phyloP scores from a whole-genome alignment of 169 alveolate genomes.

The Plasmodium knowlesi region DNA sequence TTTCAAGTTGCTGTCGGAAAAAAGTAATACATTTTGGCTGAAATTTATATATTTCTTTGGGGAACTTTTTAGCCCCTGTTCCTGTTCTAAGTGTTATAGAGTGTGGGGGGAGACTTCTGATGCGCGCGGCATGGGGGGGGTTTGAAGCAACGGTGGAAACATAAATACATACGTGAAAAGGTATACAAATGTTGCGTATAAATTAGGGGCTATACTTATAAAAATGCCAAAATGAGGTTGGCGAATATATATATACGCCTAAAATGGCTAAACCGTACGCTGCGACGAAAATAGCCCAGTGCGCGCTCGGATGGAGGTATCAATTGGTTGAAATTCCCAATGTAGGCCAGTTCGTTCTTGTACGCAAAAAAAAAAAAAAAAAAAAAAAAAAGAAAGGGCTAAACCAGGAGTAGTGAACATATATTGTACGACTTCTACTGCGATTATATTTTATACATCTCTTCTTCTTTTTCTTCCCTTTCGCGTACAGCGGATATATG shows the following conservation, averaged over 20 bases:
- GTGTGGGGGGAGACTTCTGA: not conserved
- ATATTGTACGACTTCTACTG: not conserved
- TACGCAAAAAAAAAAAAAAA: not conserved
- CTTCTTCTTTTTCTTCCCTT: not conserved
- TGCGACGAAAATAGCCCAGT: not conserved
- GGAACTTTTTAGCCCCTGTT: not conserved
- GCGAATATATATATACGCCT: not conserved
- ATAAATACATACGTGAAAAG: not conserved
- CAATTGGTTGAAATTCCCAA: not conserved
- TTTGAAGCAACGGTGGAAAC: not conserved
- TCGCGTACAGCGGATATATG: not conserved
- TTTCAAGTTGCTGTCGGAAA: not conserved
- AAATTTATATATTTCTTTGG: not conserved
- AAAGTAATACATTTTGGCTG: not conserved
- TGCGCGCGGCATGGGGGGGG: not conserved
- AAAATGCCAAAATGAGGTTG: not conserved
- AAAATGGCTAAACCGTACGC: not conserved
- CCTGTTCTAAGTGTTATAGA: not conserved
- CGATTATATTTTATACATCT: too few species aligned
- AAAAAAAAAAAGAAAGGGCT: not conserved
- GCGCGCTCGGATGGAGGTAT: not conserved
- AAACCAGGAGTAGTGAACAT: not conserved
- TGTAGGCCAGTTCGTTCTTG: not conserved
- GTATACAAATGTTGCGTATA: not conserved
- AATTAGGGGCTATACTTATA: not conserved